Evolutionary conservation across 78 protist species (phyloP).

Genomic region (Guillardia theta): DNA sequence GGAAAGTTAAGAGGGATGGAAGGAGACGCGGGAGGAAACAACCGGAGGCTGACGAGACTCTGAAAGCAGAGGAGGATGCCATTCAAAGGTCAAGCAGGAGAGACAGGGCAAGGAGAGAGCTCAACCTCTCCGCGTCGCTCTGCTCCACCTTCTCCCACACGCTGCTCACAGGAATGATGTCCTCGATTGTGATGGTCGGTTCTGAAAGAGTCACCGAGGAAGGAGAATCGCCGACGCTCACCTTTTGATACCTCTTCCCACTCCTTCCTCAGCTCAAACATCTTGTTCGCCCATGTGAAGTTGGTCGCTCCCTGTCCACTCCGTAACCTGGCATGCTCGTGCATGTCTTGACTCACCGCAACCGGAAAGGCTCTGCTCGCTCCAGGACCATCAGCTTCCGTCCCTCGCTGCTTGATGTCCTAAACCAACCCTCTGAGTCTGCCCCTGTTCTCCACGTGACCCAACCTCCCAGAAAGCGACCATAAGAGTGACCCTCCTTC

Average conservation of each 20-base stretch:
- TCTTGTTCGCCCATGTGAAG: neutral
- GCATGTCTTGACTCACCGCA: neutral
- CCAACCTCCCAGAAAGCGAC: constrained; percentile 5
- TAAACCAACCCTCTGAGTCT: too few relatives aligned
- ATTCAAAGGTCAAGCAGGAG: too few relatives aligned
- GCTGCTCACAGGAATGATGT: neutral
- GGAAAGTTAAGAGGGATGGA: too few relatives aligned
- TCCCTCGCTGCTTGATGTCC: neutral
- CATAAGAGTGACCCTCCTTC: neutral
- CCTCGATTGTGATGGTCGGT: neutral
- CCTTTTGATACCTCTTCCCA: neutral
- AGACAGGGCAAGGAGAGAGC: too few relatives aligned
- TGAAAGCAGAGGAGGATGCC: too few relatives aligned
- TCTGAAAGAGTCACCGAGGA: neutral
- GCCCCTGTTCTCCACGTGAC: too few relatives aligned
- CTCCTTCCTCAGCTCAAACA: neutral
- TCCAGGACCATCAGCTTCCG: neutral
- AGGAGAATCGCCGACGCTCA: neutral
- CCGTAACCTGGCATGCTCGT: neutral
- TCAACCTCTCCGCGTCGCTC: neutral
- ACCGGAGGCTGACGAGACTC: too few relatives aligned
- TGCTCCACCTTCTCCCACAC: neutral
- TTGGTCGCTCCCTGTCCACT: neutral
- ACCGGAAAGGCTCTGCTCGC: neutral
- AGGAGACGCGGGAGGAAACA: too few relatives aligned